Base-by-base conservation (phyloP, 202 grass and related monocot species). In the Setaria viridis region DNA sequence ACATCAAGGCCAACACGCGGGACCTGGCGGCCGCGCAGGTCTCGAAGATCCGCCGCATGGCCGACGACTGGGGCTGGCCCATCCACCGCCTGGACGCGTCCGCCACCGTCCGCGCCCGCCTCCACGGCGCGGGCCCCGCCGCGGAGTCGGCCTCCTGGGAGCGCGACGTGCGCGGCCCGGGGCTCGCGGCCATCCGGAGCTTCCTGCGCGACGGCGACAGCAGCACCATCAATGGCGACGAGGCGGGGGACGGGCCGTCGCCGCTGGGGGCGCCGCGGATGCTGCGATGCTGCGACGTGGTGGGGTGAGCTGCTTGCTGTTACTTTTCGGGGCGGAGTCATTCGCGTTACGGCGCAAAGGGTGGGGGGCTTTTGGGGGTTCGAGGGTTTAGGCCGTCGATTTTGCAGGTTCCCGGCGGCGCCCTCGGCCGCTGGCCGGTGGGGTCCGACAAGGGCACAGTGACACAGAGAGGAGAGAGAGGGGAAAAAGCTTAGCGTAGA, bases 1-100 rank as follows among this genome's bases (percentile, higher is more conserved):
- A 84, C 42, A 89, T 92, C 88, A 95, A 93, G 59, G 62, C 62
- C 66, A 89, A 87, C 88, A 95, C 91, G 6, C 84, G 88, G 55
- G 55, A 62, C 55, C 88, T 93, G 5, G 93, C 93, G 4, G 78
- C 39, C 7, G 80, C 78, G 62, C 90, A 95, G 91, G 81, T 89
- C 60, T 2, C 6, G 45, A 95, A 95, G 89, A 93, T 92, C 80
- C 72, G 71, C 9, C 83, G 88, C 84, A 86, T 93, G 88, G 84
- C 64, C 21, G 78, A 87, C 55, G 77, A 48, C 20, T 85, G 85
- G 86, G 84, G 86, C 7, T 93, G 88, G 93, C 88, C 91, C 74
- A 37, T 92, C 47, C 86, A 20, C 6, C 80, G 70, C 13, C 78
- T 92, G 11, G 91, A 95, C 81, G 91, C 93, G 6, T 91, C 93